Base-by-base conservation (phyloP, 2,329 filamentous ascomycete species). In the Blastomyces gilchristii region DNA sequence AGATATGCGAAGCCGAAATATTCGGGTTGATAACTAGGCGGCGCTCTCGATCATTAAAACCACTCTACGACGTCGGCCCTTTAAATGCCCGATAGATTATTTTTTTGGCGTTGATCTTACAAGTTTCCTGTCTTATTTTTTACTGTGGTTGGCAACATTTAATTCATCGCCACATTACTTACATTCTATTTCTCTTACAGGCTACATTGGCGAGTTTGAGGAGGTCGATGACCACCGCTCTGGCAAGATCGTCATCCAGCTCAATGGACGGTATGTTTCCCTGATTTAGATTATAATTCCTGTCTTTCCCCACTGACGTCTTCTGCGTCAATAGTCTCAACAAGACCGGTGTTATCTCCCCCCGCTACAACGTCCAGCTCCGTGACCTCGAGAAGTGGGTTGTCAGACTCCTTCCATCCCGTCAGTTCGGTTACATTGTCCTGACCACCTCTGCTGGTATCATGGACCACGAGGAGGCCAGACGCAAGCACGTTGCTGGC, bases 21-120 rank as follows among this genome's bases (percentile, higher is more conserved):
- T 87, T 94, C 94, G 93, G 92, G 88, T 89, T 97, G 91, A 97
- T 97, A 97, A 97, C 94, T 99, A 96, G 93, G 90, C 88, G 87
- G 91, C 86, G 86, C 87, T 93, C 87, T 88, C 86, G 85, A 85
- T 78, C 76, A 72, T 71, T 78, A 69, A 69, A 69, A 68, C 64
- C 73, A 71, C 82, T 80, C 83, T 80, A 97, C 91, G 90, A 88
- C 87, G 84, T 88, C 87, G 91, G 93, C 91, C 92, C 91, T 99
- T 97, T 99, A 97, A 97, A 87, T 95, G 87, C 86, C 91, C 93
- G 94, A 95, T 89, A 99, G 81, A 99, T 94, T 76, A 65, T 69
- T 65, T 69, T 69, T 69, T 68, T 79, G 85, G 87, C 87, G 87
- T 71, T 85, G 88, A 88, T 93, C 91, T 97, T 96, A 96, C 91